Evolutionary conservation across 78 protist genomes (phyloP), one percentile per base, ranked within the genome.

Genomic region (Trichosphaerium sp.): DNA sequence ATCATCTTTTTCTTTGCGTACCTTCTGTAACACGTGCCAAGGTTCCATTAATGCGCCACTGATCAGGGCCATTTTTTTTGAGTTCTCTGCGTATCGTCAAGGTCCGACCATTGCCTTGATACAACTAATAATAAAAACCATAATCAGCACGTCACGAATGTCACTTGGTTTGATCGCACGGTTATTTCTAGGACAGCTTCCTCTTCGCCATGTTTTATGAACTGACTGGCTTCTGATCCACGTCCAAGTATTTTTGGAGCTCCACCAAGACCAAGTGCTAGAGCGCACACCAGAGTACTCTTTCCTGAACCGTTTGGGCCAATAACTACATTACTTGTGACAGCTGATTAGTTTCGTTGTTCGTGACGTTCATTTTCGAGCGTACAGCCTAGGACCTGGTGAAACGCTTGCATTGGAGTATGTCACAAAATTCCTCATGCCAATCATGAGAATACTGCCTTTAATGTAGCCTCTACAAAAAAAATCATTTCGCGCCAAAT

Each of bases 261-360:
- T 21, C 94, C 96, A 4, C 90, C 96, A 7, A 92, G 78, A 0
- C 85, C 95, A 4, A 94, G 35, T 40, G 83, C 73, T 7, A 94
- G 62, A 0, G 95, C 97, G 56, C 89, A 80, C 10, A 90, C 91
- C 34, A 94, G 57, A 15, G 90, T 37, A 23, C 84, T 68, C 73
- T 94, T 94, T 55, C 97, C 97, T 2, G 84, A 65, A 3, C 97
- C 97, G 61, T 94, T 94, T 4, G 97, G 97, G 2, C 97, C 97
- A 41, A 91, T 55, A 25, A 94, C 56, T 1, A 92, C 82, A 41
- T 94, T 94, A n/a, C n/a, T n/a, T n/a, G n/a, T n/a, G n/a, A n/a
- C n/a, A n/a, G n/a, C n/a, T n/a, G n/a, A n/a, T n/a, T n/a, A n/a
- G n/a, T n/a, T n/a, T n/a, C n/a, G n/a, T n/a, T n/a, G n/a, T n/a